Evolutionary conservation across 2,329 filamentous ascomycete species (phyloP), one percentile per base, ranked within the genome.

Genomic region (Helotiales sp.): DNA sequence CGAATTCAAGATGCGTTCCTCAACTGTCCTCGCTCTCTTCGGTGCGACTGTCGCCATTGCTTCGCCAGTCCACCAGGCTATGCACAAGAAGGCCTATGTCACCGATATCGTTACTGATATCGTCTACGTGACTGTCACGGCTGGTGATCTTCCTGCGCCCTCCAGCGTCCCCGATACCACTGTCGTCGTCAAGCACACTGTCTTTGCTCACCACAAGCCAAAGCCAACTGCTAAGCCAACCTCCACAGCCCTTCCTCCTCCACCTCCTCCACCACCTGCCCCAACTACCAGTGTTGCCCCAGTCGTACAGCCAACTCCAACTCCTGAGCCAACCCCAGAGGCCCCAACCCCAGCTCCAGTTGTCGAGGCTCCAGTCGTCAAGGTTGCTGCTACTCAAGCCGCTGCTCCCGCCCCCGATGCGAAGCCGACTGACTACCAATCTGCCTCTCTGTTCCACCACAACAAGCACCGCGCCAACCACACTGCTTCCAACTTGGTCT

Each of bases 381-480:
- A 63, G 17, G 59, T 60, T 10, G 58, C 52, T 17, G 60, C 63
- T 17, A 59, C 61, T 58, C 32, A 32, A 32, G 40, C 40, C 20
- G 61, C 52, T n/a, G 43, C 61, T 10, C 32, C 72, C 57, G 65
- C 73, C 61, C 54, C 66, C 55, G 59, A 69, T 34, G 22, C 66
- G 52, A 17, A 71, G 65, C 62, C 61, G 34, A 63, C 69, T 28
- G 71, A 72, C 61, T 72, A 71, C 57, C 24, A 61, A 24, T 70
- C 71, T 1, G 63, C 71, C 34, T 63, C 60, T 50, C 45, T 72
- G 15, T 55, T 63, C 37, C 67, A 92, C 78, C 96, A 98, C 89
- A 97, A 97, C 82, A 75, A 90, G 62, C 92, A 96, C 81, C 94
- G 96, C 70, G 78, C 84, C 76, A 96, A 96, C 83, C 93, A 97